Evolutionary conservation across 495 filamentous ascomycete species (phyloP).

Genomic region (Penicillium chermesinum): DNA sequence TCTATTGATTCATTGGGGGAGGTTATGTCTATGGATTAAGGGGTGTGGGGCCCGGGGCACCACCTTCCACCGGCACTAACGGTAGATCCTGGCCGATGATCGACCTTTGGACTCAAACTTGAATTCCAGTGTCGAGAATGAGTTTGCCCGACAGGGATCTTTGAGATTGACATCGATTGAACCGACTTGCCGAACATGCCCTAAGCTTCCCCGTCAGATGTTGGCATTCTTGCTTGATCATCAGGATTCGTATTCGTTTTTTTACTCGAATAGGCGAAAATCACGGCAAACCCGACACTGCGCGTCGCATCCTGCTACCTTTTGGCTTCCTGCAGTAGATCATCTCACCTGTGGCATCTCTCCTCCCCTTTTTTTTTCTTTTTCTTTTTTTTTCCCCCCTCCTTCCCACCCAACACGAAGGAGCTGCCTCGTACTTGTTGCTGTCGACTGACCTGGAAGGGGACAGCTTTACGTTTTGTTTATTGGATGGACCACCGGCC

Average conservation of each 20-base stretch:
- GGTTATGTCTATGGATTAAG: no score
- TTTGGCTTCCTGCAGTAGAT: neutral
- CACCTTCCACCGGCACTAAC: neutral
- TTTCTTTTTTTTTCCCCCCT: no score
- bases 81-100: neutral
- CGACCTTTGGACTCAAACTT: neutral
- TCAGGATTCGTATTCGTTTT: neutral
- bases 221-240: neutral
- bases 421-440: no score
- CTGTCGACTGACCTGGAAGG: no score
- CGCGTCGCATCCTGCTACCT: neutral
- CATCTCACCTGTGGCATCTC: neutral
- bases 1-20: no score
- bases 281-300: neutral
- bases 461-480: neutral
- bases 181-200: neutral
- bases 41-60: neutral
- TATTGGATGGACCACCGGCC: neutral
- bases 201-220: neutral
- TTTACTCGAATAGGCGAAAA: neutral
- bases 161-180: neutral
- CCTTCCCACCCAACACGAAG: no score
- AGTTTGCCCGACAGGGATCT: neutral
- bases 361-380: no score
- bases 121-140: neutral